phyloP scores from a whole-genome alignment of 1,284 basidiomycete species.

The Ceratobasidium sp. region DNA sequence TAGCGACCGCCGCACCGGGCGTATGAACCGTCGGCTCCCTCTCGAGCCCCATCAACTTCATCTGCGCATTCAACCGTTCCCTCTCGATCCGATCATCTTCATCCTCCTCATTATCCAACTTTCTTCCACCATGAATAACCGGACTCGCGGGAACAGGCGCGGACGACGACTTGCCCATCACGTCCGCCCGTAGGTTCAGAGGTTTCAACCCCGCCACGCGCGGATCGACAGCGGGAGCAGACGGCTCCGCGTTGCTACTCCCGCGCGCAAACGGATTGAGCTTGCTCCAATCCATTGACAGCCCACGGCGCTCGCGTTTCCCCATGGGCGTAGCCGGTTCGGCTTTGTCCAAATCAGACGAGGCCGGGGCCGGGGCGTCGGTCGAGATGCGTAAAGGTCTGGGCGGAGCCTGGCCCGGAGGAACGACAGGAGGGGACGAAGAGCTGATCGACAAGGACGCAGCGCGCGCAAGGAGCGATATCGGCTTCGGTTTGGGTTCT shows the following conservation, averaged over 20 bases:
- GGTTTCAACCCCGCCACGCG: conserved; percentile 68
- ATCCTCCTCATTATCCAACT: conserved; percentile 84
- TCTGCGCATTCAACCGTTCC: conserved; percentile 85
- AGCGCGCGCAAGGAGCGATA: conserved; percentile 22
- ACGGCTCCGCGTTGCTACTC: conserved; percentile 75
- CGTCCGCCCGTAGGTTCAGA: conserved; percentile 76
- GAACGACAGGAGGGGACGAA: conserved; percentile 19
- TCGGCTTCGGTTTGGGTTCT: not conserved
- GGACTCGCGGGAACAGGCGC: conserved; percentile 55
- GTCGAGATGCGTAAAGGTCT: conserved; percentile 41
- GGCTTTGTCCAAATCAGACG: conserved; percentile 57
- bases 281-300: conserved; percentile 84
- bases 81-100: conserved; percentile 88
- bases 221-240: conserved; percentile 57
- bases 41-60: conserved; percentile 93
- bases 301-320: conserved; percentile 71
- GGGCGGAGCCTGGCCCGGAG: conserved; percentile 38
- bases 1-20: conserved; percentile 57
- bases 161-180: conserved; percentile 64
- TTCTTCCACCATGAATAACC: conserved; percentile 64
- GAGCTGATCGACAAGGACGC: conserved; percentile 18
- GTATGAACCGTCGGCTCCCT: conserved; percentile 50
- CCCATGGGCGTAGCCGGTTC: conserved; percentile 35
- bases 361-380: conserved; percentile 52
- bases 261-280: conserved; percentile 74